Base-by-base conservation (phyloP, 768 basidiomycete species). In the Porpolomopsis calyptriformis region DNA sequence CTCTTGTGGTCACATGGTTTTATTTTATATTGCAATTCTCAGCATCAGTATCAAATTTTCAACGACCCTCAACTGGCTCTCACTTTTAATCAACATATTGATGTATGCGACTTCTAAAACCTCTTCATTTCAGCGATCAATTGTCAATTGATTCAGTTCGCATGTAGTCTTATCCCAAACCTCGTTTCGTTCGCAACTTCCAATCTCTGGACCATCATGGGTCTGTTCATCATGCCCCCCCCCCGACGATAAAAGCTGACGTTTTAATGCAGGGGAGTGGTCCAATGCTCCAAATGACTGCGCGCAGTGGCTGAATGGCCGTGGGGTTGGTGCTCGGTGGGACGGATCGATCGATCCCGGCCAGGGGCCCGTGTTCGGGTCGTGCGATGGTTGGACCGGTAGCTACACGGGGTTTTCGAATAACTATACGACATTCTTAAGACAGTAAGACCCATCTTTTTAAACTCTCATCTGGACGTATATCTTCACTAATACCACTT, bases 251-350 rank as follows among this genome's bases (percentile, higher is more conserved):
- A 10, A 78, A 80, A 50, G 64, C 86, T 27, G 84, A 38, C 24
- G 78, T 78, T 85, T 82, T 2, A 66, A 87, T 24, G 68, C 81
- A 10, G 85, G 87, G 19, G 88, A 91, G 68, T 91, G 84, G 79
- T 82, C 83, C 12, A 77, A 71, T 18, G 78, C 83, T 0, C 61
- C 71, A 7, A 86, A 83, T 0, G 85, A 86, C 58, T 90, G 86
- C 54, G 80, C 86, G 0, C 62, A 62, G 53, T 89, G 82, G 82
- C 67, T 91, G 6, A 90, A 89, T 57, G 88, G 88, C 0, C 71
- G 84, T 34, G 80, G 78, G 18, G 66, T 73, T 29, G 85, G 85
- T 10, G 65, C 80, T 0, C 71, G 81, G 14, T 86, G 82, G 79
- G 82, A 88, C 47, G 74, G 73, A 9, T 74, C 73, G 3, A 70